These are phyloP conservation scores for Syncephalastrum racemosum DNA, from an alignment of 371 early-diverging fungal species.

Conservation along the genomic window DNA sequence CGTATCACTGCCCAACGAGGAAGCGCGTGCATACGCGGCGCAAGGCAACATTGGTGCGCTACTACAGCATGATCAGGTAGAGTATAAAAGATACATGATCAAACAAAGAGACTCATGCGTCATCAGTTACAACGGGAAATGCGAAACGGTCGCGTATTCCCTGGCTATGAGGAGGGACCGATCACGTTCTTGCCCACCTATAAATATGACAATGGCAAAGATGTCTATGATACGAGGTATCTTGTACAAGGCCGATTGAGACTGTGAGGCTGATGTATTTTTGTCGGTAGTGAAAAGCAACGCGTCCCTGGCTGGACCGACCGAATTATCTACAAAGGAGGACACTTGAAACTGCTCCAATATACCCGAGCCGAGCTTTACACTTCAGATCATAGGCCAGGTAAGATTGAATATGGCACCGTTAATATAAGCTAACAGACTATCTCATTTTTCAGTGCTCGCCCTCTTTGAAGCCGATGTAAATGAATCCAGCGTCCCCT, in stretches of 20 bases:
- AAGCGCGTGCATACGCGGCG: constrained; percentile 35
- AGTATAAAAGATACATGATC: constrained; percentile 22
- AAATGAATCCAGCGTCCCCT: constrained; percentile 2
- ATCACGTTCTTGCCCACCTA: constrained; percentile 93
- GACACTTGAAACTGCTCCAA: constrained; percentile 32
- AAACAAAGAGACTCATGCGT: background rate
- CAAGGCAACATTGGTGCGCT: constrained; percentile 46
- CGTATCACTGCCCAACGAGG: constrained; percentile 69
- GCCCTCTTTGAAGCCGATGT: constrained; percentile 49
- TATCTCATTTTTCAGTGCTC: constrained; percentile 24
- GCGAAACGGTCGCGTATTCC: constrained; percentile 66
- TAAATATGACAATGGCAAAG: constrained; percentile 88
- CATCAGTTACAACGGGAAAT: constrained; percentile 70
- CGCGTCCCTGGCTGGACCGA: constrained; percentile 93
- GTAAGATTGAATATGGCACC: constrained; percentile 18
- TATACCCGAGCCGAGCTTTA: constrained; percentile 68
- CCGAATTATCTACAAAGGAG: constrained; percentile 71
- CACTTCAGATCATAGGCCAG: constrained; percentile 82
- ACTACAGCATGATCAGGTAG: constrained; percentile 53
- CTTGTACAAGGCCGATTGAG: background rate
- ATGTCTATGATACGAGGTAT: constrained; percentile 83
- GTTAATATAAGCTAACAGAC: background rate
- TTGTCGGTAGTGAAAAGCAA: constrained; percentile 70
- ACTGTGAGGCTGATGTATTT: background rate
- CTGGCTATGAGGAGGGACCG: constrained; percentile 77